A percentile compares a stretch with the other conserved stretches of the same genome.
phyloP scores from a whole-genome alignment of 2,329 filamentous ascomycete genomes.

The Fragosphaeria purpurea region DNA sequence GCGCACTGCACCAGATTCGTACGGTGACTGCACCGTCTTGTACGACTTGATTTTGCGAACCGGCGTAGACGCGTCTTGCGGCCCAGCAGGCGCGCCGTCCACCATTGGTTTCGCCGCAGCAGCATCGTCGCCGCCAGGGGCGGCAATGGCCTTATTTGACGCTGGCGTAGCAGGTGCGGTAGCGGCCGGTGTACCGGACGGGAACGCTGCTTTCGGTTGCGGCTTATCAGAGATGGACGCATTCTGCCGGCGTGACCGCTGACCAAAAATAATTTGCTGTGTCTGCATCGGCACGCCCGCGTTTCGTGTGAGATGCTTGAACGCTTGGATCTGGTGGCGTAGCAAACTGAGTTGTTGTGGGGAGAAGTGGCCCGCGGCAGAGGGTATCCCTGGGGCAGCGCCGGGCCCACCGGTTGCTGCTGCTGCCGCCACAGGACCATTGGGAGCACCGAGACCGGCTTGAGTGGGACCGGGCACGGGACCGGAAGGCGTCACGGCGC shows the following conservation, averaged over 20 bases:
- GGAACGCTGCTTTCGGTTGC: conserved; percentile 19
- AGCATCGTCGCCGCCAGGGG: conserved; percentile 26
- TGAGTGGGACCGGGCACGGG: background rate
- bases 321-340: conserved; percentile 79
- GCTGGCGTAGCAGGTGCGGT: conserved; percentile 19
- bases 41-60: conserved; percentile 42
- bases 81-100: conserved; percentile 12
- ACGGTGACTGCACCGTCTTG: conserved; percentile 68
- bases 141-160: conserved; percentile 20
- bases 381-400: conserved; percentile 18
- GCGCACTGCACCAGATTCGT: conserved; percentile 43
- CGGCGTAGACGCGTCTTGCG: conserved; percentile 23
- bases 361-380: conserved; percentile 53
- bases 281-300: conserved; percentile 67
- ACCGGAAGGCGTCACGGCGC: background rate
- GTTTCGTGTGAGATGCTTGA: conserved; percentile 84
- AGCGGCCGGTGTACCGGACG: conserved; percentile 16
- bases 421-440: conserved; percentile 4
- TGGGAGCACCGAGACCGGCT: conserved; percentile 4
- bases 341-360: conserved; percentile 70
- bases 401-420: conserved; percentile 18
- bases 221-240: conserved; percentile 41
- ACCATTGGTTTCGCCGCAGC: conserved; percentile 30
- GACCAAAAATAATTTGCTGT: conserved; percentile 73
- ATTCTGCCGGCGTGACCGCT: conserved; percentile 52